Conservation (phyloP, 805 yeast genomes). For the Spathaspora boniae region DNA sequence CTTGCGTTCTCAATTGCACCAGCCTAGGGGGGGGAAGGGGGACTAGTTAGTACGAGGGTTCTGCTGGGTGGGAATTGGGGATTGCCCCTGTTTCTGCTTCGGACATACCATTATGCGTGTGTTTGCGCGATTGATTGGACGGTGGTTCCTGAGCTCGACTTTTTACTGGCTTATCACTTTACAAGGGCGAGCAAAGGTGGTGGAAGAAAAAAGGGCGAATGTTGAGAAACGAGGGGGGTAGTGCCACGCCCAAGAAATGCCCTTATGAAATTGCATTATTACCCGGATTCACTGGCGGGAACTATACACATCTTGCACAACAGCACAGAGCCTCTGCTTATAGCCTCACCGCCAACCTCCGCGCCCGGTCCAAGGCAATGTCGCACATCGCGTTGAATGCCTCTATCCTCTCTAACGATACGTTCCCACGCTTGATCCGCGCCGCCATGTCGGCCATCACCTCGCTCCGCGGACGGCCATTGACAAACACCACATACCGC, state of each 20-base stretch:
- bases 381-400: constrained; percentile 91
- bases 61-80: background rate
- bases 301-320: background rate
- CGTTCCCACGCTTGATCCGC: constrained; percentile 57
- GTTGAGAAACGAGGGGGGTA: background rate
- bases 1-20: constrained; percentile 97
- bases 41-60: constrained; percentile 13
- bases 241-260: background rate
- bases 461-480: constrained; percentile 66
- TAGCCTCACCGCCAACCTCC: constrained; percentile 34
- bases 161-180: no score
- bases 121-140: no score
- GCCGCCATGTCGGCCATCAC: constrained; percentile 61
- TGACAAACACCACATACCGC: constrained; percentile 84
- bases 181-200: no score
- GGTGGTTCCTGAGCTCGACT: no score
- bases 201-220: background rate
- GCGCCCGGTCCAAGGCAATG: constrained; percentile 76
- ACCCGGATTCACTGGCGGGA: background rate
- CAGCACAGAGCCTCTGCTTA: background rate
- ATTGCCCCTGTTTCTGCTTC: background rate
- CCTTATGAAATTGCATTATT: background rate
- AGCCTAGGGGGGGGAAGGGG: constrained; percentile 48
- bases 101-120: constrained; percentile 10
- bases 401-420: constrained; percentile 51